Evolutionary conservation across 2,329 filamentous ascomycete species (phyloP).

Genomic region (Penicillium janthinellum): DNA sequence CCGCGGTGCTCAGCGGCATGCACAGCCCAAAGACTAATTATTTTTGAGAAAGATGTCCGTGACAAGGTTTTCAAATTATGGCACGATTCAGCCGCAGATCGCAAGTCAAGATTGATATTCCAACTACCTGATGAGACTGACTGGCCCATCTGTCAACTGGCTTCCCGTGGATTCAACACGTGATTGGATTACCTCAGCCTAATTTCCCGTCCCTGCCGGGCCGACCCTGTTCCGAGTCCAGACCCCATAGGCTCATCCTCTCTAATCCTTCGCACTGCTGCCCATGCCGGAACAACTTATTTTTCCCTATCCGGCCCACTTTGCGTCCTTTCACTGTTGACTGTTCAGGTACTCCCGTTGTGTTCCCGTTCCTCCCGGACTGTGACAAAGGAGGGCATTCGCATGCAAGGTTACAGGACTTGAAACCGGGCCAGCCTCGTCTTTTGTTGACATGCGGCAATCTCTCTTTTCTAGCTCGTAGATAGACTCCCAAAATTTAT

Average conservation of each 20-base stretch:
- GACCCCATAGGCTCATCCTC: constrained; percentile 5
- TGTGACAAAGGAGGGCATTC: background rate
- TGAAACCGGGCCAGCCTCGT: background rate
- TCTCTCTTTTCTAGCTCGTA: background rate
- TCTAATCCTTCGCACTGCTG: background rate
- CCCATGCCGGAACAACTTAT: background rate
- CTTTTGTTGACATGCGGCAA: background rate
- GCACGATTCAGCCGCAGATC: background rate
- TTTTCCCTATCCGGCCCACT: background rate
- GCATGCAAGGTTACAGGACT: background rate
- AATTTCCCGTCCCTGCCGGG: constrained; percentile 18
- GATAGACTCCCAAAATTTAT: background rate
- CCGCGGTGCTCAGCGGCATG: background rate
- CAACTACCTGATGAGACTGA: too few species aligned
- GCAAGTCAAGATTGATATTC: background rate
- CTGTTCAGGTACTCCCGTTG: background rate
- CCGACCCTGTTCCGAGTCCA: constrained; percentile 19
- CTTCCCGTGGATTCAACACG: background rate
- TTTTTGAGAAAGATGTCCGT: background rate
- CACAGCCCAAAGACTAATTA: background rate
- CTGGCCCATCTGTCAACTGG: too few species aligned
- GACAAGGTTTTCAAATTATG: too few species aligned
- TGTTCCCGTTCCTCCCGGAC: background rate
- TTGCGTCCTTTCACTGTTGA: background rate
- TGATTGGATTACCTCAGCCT: background rate